Percentiles rank a stretch among this genome's conserved stretches.
Conservation (phyloP, 176 grass and related monocot genomes). For the Chloris gayana region DNA sequence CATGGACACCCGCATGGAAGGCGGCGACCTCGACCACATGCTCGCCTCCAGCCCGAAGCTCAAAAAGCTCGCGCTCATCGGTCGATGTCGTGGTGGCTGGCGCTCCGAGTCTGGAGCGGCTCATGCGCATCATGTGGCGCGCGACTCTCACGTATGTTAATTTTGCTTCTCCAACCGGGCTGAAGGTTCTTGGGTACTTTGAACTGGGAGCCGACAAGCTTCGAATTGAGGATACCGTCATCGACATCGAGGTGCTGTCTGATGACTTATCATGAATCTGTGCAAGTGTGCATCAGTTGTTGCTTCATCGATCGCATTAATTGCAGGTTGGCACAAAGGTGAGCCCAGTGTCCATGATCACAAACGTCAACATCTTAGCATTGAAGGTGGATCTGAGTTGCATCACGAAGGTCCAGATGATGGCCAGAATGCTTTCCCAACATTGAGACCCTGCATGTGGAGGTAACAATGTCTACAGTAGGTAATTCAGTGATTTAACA, state of each 20-base stretch:
- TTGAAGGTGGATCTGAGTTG: neutral
- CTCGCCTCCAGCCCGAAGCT: slow-evolving; percentile 29
- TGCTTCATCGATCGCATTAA: neutral
- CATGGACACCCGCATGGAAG: neutral
- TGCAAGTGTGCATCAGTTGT: neutral
- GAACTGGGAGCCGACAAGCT: neutral
- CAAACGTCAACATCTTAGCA: no score
- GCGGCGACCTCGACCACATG: slow-evolving; percentile 27
- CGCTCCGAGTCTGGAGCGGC: neutral
- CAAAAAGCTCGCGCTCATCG: slow-evolving; percentile 12
- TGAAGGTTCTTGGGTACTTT: neutral
- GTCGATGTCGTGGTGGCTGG: no score
- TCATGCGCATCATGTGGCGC: slow-evolving; percentile 27
- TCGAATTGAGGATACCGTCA: neutral
- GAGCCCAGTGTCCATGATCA: no score
- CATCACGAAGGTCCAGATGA: neutral
- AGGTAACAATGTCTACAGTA: slow-evolving; percentile 20
- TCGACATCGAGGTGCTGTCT: slow-evolving; percentile 17
- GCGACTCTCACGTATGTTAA: no score
- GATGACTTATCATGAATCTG: neutral
- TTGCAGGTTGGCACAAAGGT: slow-evolving; percentile 22
- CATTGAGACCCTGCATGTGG: slow-evolving; percentile 35
- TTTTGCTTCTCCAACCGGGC: neutral
- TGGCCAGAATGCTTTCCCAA: slow-evolving; percentile 37
- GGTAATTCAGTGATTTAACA: no score